Conservation (phyloP, 1,139 yeast species). For the Pichia sp. region DNA sequence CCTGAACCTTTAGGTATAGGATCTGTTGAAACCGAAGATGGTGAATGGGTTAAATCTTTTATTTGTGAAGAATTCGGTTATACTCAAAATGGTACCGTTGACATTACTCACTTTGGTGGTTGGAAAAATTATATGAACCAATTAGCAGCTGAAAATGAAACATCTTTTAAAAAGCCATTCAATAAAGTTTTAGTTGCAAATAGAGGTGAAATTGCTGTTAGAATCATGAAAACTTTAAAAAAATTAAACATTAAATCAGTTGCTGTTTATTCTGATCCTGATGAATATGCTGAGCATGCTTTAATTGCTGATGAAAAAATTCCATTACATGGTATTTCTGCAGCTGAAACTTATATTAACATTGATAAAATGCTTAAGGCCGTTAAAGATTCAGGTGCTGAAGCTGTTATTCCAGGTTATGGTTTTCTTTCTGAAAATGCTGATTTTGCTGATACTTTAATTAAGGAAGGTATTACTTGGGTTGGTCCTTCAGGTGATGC, state of each 20-base stretch:
- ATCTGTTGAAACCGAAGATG: conserved; percentile 70
- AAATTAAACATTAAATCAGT: conserved; percentile 70
- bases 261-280: conserved; percentile 88
- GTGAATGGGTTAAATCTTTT: conserved; percentile 84
- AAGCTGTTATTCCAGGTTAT: conserved; percentile 95
- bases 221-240: conserved; percentile 83
- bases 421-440: conserved; percentile 97
- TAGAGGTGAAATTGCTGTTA: conserved; percentile 95
- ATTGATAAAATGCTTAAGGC: conserved; percentile 80
- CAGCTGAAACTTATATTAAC: conserved; percentile 84
- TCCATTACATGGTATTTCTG: conserved; percentile 71
- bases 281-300: conserved; percentile 82
- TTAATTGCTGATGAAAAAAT: conserved; percentile 73
- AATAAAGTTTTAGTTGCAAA: conserved; percentile 86
- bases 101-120: conserved; percentile 80
- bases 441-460: conserved; percentile 86
- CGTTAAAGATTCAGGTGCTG: conserved; percentile 74
- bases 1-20: conserved; percentile 97
- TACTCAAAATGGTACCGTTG: conserved; percentile 59
- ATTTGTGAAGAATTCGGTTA: conserved; percentile 91
- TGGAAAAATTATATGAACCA: conserved; percentile 66
- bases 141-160: conserved; percentile 19
- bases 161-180: conserved; percentile 55
- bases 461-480: conserved; percentile 73
- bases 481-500: conserved; percentile 96